Evolutionary conservation across 2,329 filamentous ascomycete genomes (phyloP).

Genomic region (Gaeumannomyces tritici): DNA sequence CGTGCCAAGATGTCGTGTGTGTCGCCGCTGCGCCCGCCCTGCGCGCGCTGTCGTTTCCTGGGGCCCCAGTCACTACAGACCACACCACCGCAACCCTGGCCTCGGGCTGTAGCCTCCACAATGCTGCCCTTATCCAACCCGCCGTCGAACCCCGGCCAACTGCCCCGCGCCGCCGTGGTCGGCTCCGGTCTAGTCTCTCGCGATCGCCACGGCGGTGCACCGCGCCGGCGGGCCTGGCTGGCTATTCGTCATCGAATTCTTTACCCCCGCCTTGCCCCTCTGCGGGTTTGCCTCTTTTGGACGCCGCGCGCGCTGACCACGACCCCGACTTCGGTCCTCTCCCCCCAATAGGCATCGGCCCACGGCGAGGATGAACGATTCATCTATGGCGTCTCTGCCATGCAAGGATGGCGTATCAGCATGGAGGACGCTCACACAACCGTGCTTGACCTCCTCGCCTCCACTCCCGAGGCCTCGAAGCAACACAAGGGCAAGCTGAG

Average conservation of each 20-base stretch:
- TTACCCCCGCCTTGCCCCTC: neutral
- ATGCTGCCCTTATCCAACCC: neutral
- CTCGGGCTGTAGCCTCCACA: neutral
- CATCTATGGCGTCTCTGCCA: slow-evolving; percentile 89
- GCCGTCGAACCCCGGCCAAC: neutral
- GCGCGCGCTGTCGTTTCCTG: neutral
- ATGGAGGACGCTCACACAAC: slow-evolving; percentile 97
- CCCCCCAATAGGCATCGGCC: slow-evolving; percentile 62
- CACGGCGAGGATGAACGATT: slow-evolving; percentile 88
- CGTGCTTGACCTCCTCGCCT: slow-evolving; percentile 73
- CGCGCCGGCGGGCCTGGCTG: neutral
- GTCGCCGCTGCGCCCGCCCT: neutral
- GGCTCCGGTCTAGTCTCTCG: neutral
- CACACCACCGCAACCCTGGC: neutral
- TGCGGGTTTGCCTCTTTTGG: neutral
- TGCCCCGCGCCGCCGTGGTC: neutral
- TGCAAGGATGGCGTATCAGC: slow-evolving; percentile 99
- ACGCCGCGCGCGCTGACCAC: neutral
- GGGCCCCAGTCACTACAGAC: neutral
- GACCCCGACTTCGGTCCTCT: neutral
- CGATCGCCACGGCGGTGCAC: neutral
- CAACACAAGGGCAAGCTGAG: slow-evolving; percentile 67
- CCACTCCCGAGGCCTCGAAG: slow-evolving; percentile 44
- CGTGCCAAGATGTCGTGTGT: slow-evolving; percentile 20
- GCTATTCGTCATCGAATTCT: neutral